Percentiles rank a stretch among this genome's conserved stretches.
These are phyloP conservation scores for Quercus tomentella DNA, from an alignment of 331 rosid genomes.

Conservation along the genomic window DNA sequence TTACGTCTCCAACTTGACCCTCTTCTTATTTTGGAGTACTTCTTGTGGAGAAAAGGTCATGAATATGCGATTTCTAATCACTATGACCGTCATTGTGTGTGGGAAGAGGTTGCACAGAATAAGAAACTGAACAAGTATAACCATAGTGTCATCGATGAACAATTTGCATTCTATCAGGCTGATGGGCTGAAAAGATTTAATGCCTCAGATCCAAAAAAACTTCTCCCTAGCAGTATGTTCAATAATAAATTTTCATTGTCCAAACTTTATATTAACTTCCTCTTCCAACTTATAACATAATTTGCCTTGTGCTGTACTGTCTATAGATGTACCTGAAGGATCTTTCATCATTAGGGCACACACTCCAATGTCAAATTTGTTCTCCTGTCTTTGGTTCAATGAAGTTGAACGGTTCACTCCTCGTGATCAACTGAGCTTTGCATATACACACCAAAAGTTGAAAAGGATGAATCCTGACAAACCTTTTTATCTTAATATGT, in stretches of 20 bases:
- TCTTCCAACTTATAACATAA: neutral
- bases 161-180: slow-evolving; percentile 77
- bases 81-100: slow-evolving; percentile 84
- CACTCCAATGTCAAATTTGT: slow-evolving; percentile 90
- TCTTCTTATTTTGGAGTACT: slow-evolving; percentile 77
- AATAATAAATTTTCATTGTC: neutral
- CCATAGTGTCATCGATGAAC: slow-evolving; percentile 72
- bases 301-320: neutral
- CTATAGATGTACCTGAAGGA: slow-evolving; percentile 87
- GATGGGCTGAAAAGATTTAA: slow-evolving; percentile 82
- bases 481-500: slow-evolving; percentile 84
- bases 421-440: slow-evolving; percentile 96
- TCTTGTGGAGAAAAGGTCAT: slow-evolving; percentile 87
- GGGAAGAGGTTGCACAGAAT: slow-evolving; percentile 92
- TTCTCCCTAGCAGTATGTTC: slow-evolving; percentile 93
- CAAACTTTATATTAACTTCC: neutral
- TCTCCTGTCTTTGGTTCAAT: slow-evolving; percentile 97
- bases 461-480: slow-evolving; percentile 84
- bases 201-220: slow-evolving; percentile 70
- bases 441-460: slow-evolving; percentile 87
- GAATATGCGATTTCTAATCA: slow-evolving; percentile 91
- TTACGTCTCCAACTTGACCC: slow-evolving; percentile 91
- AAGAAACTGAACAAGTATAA: slow-evolving; percentile 90
- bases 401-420: slow-evolving; percentile 92
- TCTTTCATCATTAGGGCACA: slow-evolving; percentile 86